Conservation (phyloP, 768 basidiomycete genomes). For the Lactarius hengduanensis region DNA sequence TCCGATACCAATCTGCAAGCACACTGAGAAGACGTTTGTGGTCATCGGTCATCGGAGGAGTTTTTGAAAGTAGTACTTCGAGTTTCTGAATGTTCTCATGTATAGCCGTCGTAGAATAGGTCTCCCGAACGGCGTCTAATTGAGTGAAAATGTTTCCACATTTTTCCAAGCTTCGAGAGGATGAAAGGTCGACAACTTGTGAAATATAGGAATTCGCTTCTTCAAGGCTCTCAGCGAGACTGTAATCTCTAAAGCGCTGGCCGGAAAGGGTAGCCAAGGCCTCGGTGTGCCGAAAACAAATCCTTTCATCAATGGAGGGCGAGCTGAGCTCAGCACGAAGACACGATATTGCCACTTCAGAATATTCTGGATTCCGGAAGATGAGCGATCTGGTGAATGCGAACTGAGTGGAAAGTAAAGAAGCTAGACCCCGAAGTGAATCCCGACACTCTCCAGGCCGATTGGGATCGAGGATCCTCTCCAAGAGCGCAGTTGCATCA, state of each 20-base stretch:
- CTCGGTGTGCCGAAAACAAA: background rate
- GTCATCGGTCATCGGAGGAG: background rate
- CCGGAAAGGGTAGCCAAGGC: background rate
- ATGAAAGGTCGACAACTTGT: background rate
- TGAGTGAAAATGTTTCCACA: background rate
- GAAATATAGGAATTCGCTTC: background rate
- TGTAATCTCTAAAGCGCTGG: background rate
- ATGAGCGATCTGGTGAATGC: background rate
- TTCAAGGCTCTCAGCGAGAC: background rate
- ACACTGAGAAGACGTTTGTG: background rate
- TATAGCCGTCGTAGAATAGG: background rate
- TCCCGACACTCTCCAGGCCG: background rate
- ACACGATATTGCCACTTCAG: background rate
- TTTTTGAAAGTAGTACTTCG: background rate
- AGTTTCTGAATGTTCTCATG: slow-evolving; percentile 3
- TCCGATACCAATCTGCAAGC: slow-evolving; percentile 5
- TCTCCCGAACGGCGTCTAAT: background rate
- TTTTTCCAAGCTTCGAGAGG: background rate
- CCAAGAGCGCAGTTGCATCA: slow-evolving; percentile 2
- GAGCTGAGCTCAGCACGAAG: background rate
- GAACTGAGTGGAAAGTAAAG: background rate
- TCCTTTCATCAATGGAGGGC: background rate
- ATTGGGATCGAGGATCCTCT: background rate
- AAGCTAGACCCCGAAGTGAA: background rate
- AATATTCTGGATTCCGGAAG: slow-evolving; percentile 2